These are phyloP conservation scores for Houttuynia cordata DNA, from an alignment of 164 flowering plant species.

Conservation along the genomic window DNA sequence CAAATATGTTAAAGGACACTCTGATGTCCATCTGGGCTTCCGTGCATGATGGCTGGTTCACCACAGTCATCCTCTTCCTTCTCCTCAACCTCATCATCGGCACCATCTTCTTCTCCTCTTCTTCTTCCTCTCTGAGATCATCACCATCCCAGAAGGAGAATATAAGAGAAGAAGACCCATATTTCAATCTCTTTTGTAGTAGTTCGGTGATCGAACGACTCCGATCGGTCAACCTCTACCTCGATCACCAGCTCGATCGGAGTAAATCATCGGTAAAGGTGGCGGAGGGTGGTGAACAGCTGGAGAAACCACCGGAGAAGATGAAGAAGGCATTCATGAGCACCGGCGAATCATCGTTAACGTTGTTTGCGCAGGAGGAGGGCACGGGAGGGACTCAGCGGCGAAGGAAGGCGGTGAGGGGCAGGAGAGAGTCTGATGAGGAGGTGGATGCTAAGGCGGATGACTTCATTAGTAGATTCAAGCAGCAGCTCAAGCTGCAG, in stretches of 20 bases:
- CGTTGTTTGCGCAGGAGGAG: too few species aligned
- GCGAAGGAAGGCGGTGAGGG: constrained; percentile 14
- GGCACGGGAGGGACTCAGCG: not conserved
- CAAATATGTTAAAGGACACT: constrained; percentile 14
- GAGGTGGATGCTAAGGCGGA: constrained; percentile 47
- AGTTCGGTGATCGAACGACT: constrained; percentile 33
- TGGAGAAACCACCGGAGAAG: constrained; percentile 12
- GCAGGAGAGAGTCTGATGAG: constrained; percentile 22
- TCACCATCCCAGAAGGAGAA: not conserved
- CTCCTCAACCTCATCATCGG: constrained; percentile 49
- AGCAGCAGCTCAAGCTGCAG: too few species aligned
- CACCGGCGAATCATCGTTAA: too few species aligned
- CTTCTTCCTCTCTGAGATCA: not conserved
- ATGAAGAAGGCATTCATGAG: constrained; percentile 9
- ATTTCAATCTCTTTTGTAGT: constrained; percentile 11
- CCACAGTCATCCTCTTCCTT: constrained; percentile 51
- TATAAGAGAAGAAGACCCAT: not conserved
- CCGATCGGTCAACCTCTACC: constrained; percentile 28
- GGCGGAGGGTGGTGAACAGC: constrained; percentile 6
- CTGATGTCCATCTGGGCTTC: constrained; percentile 19
- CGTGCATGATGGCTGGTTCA: constrained; percentile 26
- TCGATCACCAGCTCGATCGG: constrained; percentile 4
- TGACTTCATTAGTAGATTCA: constrained; percentile 46
- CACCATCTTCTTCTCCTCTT: constrained; percentile 27
- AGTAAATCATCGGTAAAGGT: constrained; percentile 9